Conservation (phyloP, 345 rosid genomes). For the Dipteronia dyeriana region DNA sequence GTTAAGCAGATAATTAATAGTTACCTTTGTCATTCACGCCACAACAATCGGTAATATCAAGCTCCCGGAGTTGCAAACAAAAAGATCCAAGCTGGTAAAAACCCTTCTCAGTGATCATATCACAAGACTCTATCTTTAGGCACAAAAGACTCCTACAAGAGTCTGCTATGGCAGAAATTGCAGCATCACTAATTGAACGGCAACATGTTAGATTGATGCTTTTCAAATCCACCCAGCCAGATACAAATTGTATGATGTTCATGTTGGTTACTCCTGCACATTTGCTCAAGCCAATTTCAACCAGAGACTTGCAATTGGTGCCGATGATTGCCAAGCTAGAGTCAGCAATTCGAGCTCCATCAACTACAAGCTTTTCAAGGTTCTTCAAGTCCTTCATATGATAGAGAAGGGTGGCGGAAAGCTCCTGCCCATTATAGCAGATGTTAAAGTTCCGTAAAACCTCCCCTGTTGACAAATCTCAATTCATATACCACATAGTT, state of each 20-base stretch:
- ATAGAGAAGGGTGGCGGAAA: slow-evolving; percentile 41
- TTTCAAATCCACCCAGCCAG: slow-evolving; percentile 60
- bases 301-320: slow-evolving; percentile 53
- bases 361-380: slow-evolving; percentile 52
- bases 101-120: slow-evolving; percentile 78
- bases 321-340: slow-evolving; percentile 47
- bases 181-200: slow-evolving; percentile 64
- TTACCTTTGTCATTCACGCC: slow-evolving; percentile 76
- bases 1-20: background rate
- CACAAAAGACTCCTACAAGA: slow-evolving; percentile 66
- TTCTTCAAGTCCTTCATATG: slow-evolving; percentile 54
- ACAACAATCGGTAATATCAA: slow-evolving; percentile 87
- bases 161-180: slow-evolving; percentile 65
- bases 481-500: slow-evolving; percentile 4
- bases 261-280: slow-evolving; percentile 59
- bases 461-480: background rate
- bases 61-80: slow-evolving; percentile 65
- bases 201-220: slow-evolving; percentile 72
- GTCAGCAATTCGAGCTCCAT: slow-evolving; percentile 67
- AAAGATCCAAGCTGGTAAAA: slow-evolving; percentile 61
- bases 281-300: slow-evolving; percentile 78
- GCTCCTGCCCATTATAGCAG: slow-evolving; percentile 47
- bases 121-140: slow-evolving; percentile 82
- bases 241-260: slow-evolving; percentile 63
- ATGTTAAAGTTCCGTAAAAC: slow-evolving; percentile 10